Conservation (phyloP, 163 green algal species). For the Scenedesmus sp. region DNA sequence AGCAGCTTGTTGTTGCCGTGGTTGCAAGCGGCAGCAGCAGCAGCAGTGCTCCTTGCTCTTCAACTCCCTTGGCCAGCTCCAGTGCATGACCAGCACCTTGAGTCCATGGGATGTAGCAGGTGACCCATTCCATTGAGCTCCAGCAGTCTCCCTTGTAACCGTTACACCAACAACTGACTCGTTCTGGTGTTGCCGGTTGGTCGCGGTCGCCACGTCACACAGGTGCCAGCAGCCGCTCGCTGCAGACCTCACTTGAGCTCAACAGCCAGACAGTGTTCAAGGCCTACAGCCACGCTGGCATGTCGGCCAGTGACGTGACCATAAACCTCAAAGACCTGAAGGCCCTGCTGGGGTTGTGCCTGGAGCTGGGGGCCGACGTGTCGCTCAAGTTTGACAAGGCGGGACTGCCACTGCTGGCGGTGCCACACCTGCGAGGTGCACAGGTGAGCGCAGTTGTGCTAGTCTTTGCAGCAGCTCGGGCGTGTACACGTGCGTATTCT, state of each 20-base stretch:
- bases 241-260: constrained; percentile 60
- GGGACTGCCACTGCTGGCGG: constrained; percentile 79
- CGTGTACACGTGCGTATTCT: too few relatives aligned
- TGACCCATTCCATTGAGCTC: neutral
- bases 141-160: neutral
- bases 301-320: constrained; percentile 69
- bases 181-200: neutral
- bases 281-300: constrained; percentile 63
- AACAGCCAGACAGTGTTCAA: constrained; percentile 75
- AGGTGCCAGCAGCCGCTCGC: constrained; percentile 39
- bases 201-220: neutral
- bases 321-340: constrained; percentile 89
- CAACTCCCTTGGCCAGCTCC: neutral
- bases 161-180: too few relatives aligned
- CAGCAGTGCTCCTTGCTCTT: neutral
- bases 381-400: constrained; percentile 72
- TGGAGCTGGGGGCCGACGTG: constrained; percentile 71
- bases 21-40: too few relatives aligned
- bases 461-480: too few relatives aligned
- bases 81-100: neutral
- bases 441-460: constrained; percentile 20
- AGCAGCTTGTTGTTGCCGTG: neutral
- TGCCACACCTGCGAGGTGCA: constrained; percentile 66
- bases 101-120: neutral
- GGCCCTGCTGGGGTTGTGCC: constrained; percentile 78